A percentile compares a stretch with the other conserved stretches of the same genome.
These are phyloP conservation scores for Pilobolus umbonatus DNA, from an alignment of 192 early-diverging fungal genomes.

Conservation along the genomic window DNA sequence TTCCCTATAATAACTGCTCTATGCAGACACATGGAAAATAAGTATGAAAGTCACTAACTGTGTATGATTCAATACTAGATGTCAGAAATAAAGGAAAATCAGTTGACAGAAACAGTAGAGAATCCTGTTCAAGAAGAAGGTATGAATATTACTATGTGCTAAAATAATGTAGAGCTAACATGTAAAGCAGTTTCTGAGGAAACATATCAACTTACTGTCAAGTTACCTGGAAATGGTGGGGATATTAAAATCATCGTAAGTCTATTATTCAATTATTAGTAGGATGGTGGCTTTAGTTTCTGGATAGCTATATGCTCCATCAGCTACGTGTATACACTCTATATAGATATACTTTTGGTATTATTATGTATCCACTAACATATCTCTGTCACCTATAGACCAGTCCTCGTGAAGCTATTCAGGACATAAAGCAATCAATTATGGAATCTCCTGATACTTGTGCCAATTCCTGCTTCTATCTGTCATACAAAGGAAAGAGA, in stretches of 20 bases:
- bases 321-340: too few relatives aligned
- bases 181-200: constrained; percentile 33
- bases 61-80: too few relatives aligned
- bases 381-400: constrained; percentile 44
- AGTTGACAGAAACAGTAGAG: background rate
- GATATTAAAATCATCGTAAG: constrained; percentile 48
- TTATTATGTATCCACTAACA: background rate
- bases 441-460: constrained; percentile 82
- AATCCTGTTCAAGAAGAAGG: constrained; percentile 1
- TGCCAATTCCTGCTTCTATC: constrained; percentile 88
- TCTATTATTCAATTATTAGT: background rate
- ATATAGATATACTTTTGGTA: too few relatives aligned
- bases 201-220: constrained; percentile 50
- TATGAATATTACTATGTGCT: background rate
- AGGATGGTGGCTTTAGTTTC: background rate
- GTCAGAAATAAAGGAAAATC: background rate
- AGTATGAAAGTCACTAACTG: too few relatives aligned
- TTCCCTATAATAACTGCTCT: too few relatives aligned
- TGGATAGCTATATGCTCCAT: background rate
- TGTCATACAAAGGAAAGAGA: constrained; percentile 65
- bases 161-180: background rate
- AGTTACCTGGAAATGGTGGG: constrained; percentile 39
- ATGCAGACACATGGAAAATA: too few relatives aligned
- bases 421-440: constrained; percentile 83
- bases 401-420: constrained; percentile 69